Evolutionary conservation across 2,329 filamentous ascomycete species (phyloP).

Genomic region (Diaporthe amygdali): DNA sequence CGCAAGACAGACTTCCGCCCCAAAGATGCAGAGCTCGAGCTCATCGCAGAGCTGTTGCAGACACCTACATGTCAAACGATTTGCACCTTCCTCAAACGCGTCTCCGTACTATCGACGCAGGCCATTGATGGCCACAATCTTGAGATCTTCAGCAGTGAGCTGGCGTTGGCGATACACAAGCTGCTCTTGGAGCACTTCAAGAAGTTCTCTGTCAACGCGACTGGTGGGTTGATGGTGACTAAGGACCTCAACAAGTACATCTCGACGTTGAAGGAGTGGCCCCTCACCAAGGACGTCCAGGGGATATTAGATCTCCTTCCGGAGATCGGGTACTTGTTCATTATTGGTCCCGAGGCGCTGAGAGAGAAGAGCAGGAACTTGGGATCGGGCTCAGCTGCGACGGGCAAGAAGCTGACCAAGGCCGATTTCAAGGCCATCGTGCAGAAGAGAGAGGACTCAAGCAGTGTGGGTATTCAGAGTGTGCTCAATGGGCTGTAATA

Average conservation of each 20-base stretch:
- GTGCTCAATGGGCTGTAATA: conserved; percentile 70
- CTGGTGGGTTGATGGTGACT: conserved; percentile 91
- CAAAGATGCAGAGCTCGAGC: conserved; percentile 73
- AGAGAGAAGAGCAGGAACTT: conserved; percentile 71
- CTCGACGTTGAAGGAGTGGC: conserved; percentile 83
- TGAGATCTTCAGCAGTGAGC: conserved; percentile 80
- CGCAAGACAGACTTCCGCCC: conserved; percentile 91
- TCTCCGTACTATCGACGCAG: conserved; percentile 65
- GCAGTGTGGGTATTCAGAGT: conserved; percentile 80
- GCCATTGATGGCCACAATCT: conserved; percentile 86
- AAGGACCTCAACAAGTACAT: conserved; percentile 97
- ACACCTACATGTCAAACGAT: conserved; percentile 85
- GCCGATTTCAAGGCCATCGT: conserved; percentile 84
- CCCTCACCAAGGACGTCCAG: conserved; percentile 70
- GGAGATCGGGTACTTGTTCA: conserved; percentile 95
- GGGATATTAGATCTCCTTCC: conserved; percentile 82
- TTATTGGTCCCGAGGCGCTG: conserved; percentile 83
- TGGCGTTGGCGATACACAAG: conserved; percentile 77
- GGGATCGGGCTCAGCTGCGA: conserved; percentile 43
- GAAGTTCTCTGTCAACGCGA: conserved; percentile 90
- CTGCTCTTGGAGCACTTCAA: conserved; percentile 93
- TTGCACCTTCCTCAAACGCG: conserved; percentile 77
- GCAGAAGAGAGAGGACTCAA: conserved; percentile 81
- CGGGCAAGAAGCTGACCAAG: conserved; percentile 63
- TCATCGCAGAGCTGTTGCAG: conserved; percentile 75